These are phyloP conservation scores for Globisporangium splendens DNA, from an alignment of 352 stramenopile species.

Conservation along the genomic window DNA sequence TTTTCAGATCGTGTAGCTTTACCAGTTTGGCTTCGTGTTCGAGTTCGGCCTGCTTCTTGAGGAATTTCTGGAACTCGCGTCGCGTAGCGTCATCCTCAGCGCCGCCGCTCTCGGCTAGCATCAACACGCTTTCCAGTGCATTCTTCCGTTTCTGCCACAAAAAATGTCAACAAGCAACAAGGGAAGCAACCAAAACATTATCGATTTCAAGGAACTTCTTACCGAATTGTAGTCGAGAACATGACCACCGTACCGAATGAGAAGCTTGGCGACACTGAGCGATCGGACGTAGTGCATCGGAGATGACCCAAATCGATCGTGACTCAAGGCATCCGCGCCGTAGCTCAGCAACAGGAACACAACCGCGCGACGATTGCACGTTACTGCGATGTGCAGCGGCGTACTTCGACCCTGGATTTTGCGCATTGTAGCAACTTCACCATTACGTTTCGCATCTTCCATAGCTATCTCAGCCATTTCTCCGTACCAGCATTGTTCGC, in stretches of 20 bases:
- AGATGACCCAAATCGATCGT: conserved; percentile 60
- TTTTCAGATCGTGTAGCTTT: conserved; percentile 35
- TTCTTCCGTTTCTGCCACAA: conserved; percentile 49
- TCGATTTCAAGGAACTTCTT: neutral
- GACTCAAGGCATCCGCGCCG: conserved; percentile 45
- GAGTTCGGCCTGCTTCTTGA: conserved; percentile 35
- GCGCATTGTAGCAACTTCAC: no score
- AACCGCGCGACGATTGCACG: conserved; percentile 49
- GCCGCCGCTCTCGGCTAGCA: conserved; percentile 14
- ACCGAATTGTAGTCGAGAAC: conserved; percentile 63
- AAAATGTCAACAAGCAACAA: neutral
- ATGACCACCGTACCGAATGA: conserved; percentile 53
- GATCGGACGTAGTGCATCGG: conserved; percentile 73
- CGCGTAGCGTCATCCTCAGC: conserved; percentile 8
- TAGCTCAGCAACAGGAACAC: conserved; percentile 70
- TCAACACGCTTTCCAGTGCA: conserved; percentile 37
- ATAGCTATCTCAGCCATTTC: neutral
- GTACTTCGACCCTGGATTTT: conserved; percentile 48
- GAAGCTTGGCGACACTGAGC: conserved; percentile 55
- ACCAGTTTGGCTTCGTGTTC: conserved; percentile 61
- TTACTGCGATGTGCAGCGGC: conserved; percentile 56
- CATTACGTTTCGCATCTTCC: neutral
- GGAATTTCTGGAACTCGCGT: conserved; percentile 37
- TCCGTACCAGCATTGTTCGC: conserved; percentile 59
- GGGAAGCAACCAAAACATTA: neutral